Percentiles rank a stretch among this genome's conserved stretches.
phyloP scores from a whole-genome alignment of 805 yeast species.

The Yarrowia sp. region DNA sequence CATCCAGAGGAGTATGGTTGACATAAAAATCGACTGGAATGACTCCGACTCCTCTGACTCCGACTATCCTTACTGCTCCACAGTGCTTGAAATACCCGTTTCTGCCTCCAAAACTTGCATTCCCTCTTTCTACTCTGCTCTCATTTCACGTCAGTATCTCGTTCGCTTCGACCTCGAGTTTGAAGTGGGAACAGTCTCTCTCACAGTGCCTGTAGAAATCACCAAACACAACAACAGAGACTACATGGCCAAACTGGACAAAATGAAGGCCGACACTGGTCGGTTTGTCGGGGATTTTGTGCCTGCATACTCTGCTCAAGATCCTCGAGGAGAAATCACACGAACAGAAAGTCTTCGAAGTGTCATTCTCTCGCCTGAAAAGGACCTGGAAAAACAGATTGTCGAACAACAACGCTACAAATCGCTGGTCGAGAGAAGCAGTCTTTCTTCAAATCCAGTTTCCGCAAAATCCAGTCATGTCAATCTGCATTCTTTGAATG shows the following conservation, averaged over 20 bases:
- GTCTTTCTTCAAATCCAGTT: neutral
- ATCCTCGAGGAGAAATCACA: slow-evolving; percentile 7
- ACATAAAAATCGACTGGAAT: neutral
- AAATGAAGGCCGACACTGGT: slow-evolving; percentile 4
- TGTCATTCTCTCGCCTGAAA: slow-evolving; percentile 12
- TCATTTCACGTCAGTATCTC: slow-evolving; percentile 13
- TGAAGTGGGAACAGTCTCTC: neutral
- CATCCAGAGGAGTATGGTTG: slow-evolving; percentile 9
- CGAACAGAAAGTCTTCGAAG: slow-evolving; percentile 9
- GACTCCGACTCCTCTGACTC: slow-evolving; percentile 10
- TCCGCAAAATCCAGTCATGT: slow-evolving; percentile 9
- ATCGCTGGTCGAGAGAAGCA: slow-evolving; percentile 1
- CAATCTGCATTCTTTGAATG: neutral
- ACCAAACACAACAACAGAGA: slow-evolving; percentile 21
- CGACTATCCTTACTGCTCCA: neutral
- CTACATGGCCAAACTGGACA: slow-evolving; percentile 8
- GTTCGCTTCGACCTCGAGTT: slow-evolving; percentile 7
- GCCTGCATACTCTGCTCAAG: slow-evolving; percentile 13
- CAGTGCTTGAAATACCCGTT: neutral
- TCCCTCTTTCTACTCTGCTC: slow-evolving; percentile 6
- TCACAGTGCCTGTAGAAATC: slow-evolving; percentile 8
- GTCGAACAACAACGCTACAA: slow-evolving; percentile 14
- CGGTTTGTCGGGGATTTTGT: slow-evolving; percentile 12
- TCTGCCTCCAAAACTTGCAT: neutral
- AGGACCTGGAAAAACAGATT: slow-evolving; percentile 3